A percentile compares a stretch with the other conserved stretches of the same genome.
Conservation (phyloP, 2,329 filamentous ascomycete genomes). For the Nemania sp. region DNA sequence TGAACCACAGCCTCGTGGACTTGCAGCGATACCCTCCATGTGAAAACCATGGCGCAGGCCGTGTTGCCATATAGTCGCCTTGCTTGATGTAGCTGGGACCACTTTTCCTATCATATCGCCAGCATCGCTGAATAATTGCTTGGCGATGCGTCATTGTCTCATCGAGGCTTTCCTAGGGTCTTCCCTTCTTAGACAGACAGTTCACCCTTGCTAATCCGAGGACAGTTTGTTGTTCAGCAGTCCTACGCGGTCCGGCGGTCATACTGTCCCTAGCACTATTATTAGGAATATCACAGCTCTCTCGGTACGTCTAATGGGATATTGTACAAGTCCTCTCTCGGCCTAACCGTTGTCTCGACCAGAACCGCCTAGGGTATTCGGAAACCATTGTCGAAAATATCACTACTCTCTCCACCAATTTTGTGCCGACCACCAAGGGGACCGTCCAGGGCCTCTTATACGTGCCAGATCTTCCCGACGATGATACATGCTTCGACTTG, state of each 20-base stretch:
- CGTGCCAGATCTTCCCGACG: conserved; percentile 68
- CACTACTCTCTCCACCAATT: conserved; percentile 75
- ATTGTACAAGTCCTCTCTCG: conserved; percentile 27
- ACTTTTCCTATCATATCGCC: not conserved
- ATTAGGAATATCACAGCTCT: conserved; percentile 61
- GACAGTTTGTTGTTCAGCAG: conserved; percentile 64
- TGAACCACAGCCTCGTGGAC: not conserved
- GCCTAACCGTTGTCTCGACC: conserved; percentile 12
- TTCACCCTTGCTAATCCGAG: conserved; percentile 24
- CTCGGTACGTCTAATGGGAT: conserved; percentile 49
- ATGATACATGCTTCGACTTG: conserved; percentile 65
- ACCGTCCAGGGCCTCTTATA: conserved; percentile 81
- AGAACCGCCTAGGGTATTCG: conserved; percentile 57
- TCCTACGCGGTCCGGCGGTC: conserved; percentile 57
- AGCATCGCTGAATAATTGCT: not conserved
- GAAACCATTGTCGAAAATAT: conserved; percentile 61
- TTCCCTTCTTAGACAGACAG: not conserved
- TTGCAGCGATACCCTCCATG: not conserved
- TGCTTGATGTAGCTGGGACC: not conserved
- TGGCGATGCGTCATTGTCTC: not conserved
- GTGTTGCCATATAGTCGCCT: not conserved
- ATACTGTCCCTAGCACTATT: conserved; percentile 57
- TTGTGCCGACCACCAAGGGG: conserved; percentile 61
- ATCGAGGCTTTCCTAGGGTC: not conserved
- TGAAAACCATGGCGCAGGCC: not conserved